Conservation (phyloP, 23 red algal species). For the Gracilaria gracilis region DNA sequence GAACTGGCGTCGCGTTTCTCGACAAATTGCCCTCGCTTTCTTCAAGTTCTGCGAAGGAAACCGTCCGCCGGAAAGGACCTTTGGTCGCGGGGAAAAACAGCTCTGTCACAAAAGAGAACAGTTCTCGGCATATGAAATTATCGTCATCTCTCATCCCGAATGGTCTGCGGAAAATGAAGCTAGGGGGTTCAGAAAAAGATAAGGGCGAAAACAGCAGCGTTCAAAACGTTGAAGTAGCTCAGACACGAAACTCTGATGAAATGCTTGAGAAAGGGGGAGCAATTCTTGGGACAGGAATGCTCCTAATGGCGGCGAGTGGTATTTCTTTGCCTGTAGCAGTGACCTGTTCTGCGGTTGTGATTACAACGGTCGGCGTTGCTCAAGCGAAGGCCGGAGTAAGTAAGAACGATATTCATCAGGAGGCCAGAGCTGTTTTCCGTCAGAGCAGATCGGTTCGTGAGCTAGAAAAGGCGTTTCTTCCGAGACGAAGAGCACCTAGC, state of each 20-base stretch:
- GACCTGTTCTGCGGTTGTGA: conserved; percentile 1
- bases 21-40: background rate
- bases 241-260: background rate
- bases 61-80: background rate
- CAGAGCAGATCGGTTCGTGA: conserved; percentile 11
- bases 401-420: background rate
- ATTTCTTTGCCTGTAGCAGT: background rate
- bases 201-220: too few relatives aligned
- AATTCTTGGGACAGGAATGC: conserved; percentile 9
- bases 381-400: conserved; percentile 9
- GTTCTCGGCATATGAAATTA: background rate
- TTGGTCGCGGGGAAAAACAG: background rate
- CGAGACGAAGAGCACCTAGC: background rate
- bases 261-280: conserved; percentile 17
- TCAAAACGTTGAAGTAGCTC: background rate
- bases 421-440: conserved; percentile 9
- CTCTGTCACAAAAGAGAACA: background rate
- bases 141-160: too few relatives aligned
- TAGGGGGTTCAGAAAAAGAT: background rate
- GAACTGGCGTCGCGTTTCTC: background rate
- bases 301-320: conserved; percentile 19
- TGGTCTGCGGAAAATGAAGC: background rate
- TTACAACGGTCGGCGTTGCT: background rate
- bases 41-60: background rate
- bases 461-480: background rate